Evolutionary conservation across 208 protist species (phyloP).

Genomic region (Leishmania aethiopica): DNA sequence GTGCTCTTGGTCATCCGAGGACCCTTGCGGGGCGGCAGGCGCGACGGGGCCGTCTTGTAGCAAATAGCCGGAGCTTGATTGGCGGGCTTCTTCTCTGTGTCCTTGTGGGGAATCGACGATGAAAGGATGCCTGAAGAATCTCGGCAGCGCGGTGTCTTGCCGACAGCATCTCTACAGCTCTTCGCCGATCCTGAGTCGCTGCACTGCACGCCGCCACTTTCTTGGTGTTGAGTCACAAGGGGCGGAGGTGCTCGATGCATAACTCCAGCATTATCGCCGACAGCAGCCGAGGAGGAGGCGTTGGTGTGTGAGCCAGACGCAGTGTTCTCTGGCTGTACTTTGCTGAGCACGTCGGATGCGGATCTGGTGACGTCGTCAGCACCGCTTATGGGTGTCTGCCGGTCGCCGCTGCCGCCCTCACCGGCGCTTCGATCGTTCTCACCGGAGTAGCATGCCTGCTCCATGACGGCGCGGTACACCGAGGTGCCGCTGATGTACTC

Average conservation of each 20-base stretch:
- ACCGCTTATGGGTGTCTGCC: not conserved
- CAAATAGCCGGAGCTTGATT: not conserved
- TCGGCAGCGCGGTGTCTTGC: not conserved
- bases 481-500: slow-evolving; percentile 72
- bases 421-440: no score
- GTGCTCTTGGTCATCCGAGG: not conserved
- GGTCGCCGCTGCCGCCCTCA: not conserved
- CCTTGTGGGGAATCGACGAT: not conserved
- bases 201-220: not conserved
- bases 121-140: not conserved
- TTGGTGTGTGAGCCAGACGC: not conserved
- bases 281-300: not conserved
- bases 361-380: no score
- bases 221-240: not conserved
- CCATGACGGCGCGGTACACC: slow-evolving; percentile 34
- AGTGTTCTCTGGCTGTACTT: not conserved
- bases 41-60: slow-evolving; percentile 1
- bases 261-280: not conserved
- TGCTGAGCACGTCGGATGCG: not conserved
- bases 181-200: not conserved
- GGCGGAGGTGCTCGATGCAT: not conserved
- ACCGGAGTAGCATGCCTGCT: no score
- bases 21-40: slow-evolving; percentile 12
- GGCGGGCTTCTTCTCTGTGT: not conserved
- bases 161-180: not conserved